Evolutionary conservation across 2,329 filamentous ascomycete species (phyloP), one percentile per base, ranked within the genome.

Genomic region (Diaporthe nobilis): DNA sequence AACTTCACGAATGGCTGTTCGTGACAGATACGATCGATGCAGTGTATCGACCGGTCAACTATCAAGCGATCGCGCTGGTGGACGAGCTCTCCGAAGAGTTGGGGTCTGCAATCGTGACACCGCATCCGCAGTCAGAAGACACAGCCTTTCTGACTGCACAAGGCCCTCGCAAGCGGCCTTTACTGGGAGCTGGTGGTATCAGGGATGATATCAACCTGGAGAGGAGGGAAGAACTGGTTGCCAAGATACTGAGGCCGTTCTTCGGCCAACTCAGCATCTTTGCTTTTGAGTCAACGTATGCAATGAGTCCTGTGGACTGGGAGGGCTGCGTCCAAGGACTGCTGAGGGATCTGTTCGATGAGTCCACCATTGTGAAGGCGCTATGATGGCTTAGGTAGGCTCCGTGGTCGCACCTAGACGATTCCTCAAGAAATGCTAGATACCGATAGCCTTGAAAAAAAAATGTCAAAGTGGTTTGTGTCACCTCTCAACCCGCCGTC

Each of bases 1-100:
- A 98, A 84, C 90, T 98, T n/a, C 94, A 98, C 81, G 95, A 98
- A 86, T 99, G 97, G 97, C 91, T 98, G 5, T 99, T 98, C 83
- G 93, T 99, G 73, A 98, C 95, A 2, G 97, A 99, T 84, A 98
- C 96, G 20, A 96, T 98, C 78, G 97, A 99, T 80, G 96, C 97
- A 1, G 94, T 99, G 47, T 98, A 99, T 84, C 92, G 94, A 17
- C 92, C 95, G 0, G 85, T 91, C 20, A 86, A 88, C 71, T 93
- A 93, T 85, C 89, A 92, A 76, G 90, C 95, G 1, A 87, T 94
- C 3, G 95, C 95, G 3, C 89, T 98, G 7, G 93, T 94, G 0
- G 97, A 98, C 80, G 94, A 97, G 80, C 88, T 98, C 12, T 93
- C 94, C 0, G 94, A 97, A 79, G 92, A 93, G 74, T 87, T 98